A percentile compares a stretch with the other conserved stretches of the same genome.
These are phyloP conservation scores for Kluyveromyces siamensis DNA, from an alignment of 805 yeast genomes.

Conservation along the genomic window DNA sequence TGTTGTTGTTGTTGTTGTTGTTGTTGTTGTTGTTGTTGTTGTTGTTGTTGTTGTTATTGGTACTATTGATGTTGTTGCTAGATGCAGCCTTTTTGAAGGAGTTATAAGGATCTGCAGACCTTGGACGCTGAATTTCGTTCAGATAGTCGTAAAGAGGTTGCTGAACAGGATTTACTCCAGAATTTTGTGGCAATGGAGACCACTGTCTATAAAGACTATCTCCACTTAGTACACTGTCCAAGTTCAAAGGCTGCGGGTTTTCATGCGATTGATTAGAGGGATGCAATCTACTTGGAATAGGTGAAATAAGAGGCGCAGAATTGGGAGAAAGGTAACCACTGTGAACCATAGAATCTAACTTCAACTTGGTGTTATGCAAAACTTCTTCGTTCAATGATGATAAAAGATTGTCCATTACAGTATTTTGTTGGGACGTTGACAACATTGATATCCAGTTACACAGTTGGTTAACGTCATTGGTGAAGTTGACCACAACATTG, in stretches of 20 bases:
- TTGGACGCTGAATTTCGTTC: constrained; percentile 32
- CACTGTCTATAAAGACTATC: constrained; percentile 15
- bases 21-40: no score
- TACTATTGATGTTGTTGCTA: constrained; percentile 8
- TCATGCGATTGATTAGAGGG: constrained; percentile 10
- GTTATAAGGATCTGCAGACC: constrained; percentile 34
- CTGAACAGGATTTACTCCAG: constrained; percentile 31
- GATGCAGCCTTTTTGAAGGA: constrained; percentile 5
- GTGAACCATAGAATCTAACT: constrained; percentile 31
- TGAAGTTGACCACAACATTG: constrained; percentile 30
- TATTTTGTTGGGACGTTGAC: constrained; percentile 41
- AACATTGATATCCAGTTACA: constrained; percentile 44
- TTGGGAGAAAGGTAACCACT: constrained; percentile 19
- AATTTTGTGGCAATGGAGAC: constrained; percentile 25
- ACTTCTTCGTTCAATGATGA: constrained; percentile 43
- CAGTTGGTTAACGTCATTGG: constrained; percentile 41
- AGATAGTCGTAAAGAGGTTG: constrained; percentile 21
- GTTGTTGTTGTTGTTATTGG: constrained; percentile 4
- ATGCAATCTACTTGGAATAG: constrained; percentile 17
- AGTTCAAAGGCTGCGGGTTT: constrained; percentile 29
- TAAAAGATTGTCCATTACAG: constrained; percentile 47
- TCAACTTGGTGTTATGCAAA: constrained; percentile 39
- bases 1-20: no score
- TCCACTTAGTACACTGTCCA: constrained; percentile 33
- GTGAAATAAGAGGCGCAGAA: constrained; percentile 19